Conservation (phyloP, 768 basidiomycete species). For the Antrodiella citrinella region DNA sequence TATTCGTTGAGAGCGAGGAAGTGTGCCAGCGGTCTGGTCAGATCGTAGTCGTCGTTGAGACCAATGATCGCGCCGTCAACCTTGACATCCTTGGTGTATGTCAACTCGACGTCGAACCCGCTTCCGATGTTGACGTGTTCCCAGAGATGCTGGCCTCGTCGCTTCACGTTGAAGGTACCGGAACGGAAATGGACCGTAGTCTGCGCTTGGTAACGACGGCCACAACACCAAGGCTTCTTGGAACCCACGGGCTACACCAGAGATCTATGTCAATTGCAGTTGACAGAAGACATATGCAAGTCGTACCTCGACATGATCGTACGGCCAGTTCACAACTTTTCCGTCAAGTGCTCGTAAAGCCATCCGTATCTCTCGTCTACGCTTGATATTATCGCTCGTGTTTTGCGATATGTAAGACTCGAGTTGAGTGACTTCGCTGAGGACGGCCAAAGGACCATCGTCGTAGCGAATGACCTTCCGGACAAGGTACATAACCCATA, state of each 20-base stretch:
- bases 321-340: slow-evolving; percentile 53
- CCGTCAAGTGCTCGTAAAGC: slow-evolving; percentile 62
- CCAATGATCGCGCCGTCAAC: slow-evolving; percentile 50
- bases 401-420: slow-evolving; percentile 59
- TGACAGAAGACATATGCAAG: not conserved
- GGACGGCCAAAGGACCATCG: slow-evolving; percentile 41
- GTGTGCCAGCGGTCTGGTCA: slow-evolving; percentile 53
- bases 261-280: not conserved
- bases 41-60: slow-evolving; percentile 54
- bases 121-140: slow-evolving; percentile 51
- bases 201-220: slow-evolving; percentile 43
- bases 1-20: slow-evolving; percentile 53
- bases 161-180: slow-evolving; percentile 43
- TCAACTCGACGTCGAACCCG: slow-evolving; percentile 56
- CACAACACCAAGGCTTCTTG: slow-evolving; percentile 34
- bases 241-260: slow-evolving; percentile 38
- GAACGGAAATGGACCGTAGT: slow-evolving; percentile 36
- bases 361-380: slow-evolving; percentile 49
- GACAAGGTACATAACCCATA: not conserved
- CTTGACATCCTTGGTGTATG: slow-evolving; percentile 43
- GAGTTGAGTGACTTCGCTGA: slow-evolving; percentile 42
- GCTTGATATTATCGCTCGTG: slow-evolving; percentile 35
- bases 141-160: slow-evolving; percentile 44
- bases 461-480: slow-evolving; percentile 61
- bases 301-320: slow-evolving; percentile 48